Conservation (phyloP, 2,329 filamentous ascomycete species). For the Pseudogymnoascus destructans region DNA sequence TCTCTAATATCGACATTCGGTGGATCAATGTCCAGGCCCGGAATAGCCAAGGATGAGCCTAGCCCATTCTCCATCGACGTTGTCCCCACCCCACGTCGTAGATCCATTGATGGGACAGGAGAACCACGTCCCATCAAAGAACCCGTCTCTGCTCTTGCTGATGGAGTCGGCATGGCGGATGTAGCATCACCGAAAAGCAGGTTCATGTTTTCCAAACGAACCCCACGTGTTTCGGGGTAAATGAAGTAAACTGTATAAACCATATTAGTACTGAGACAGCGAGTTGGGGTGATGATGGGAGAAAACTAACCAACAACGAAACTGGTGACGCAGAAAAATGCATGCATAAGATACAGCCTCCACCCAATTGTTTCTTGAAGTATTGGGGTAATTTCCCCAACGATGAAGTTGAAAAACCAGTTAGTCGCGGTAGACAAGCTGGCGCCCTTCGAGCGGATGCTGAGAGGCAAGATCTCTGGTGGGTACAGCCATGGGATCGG, state of each 20-base stretch:
- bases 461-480: constrained; percentile 93
- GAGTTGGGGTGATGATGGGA: neutral
- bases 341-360: constrained; percentile 88
- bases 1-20: constrained; percentile 45
- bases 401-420: constrained; percentile 97
- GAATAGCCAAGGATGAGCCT: constrained; percentile 56
- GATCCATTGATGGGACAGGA: constrained; percentile 65
- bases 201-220: constrained; percentile 95
- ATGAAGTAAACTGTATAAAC: constrained; percentile 70
- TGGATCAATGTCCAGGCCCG: constrained; percentile 69
- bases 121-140: constrained; percentile 67
- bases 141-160: constrained; percentile 64
- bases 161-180: constrained; percentile 67
- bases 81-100: constrained; percentile 38
- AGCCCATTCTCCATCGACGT: constrained; percentile 26
- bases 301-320: constrained; percentile 78
- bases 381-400: constrained; percentile 88
- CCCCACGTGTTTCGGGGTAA: constrained; percentile 92
- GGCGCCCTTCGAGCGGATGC: constrained; percentile 92
- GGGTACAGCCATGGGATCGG: constrained; percentile 97
- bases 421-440: constrained; percentile 93
- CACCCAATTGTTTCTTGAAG: constrained; percentile 85
- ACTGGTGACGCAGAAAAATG: constrained; percentile 90
- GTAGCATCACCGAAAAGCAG: constrained; percentile 86
- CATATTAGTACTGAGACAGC: neutral